Base-by-base conservation (phyloP, 164 flowering plant species). In the Aristolochia californica region DNA sequence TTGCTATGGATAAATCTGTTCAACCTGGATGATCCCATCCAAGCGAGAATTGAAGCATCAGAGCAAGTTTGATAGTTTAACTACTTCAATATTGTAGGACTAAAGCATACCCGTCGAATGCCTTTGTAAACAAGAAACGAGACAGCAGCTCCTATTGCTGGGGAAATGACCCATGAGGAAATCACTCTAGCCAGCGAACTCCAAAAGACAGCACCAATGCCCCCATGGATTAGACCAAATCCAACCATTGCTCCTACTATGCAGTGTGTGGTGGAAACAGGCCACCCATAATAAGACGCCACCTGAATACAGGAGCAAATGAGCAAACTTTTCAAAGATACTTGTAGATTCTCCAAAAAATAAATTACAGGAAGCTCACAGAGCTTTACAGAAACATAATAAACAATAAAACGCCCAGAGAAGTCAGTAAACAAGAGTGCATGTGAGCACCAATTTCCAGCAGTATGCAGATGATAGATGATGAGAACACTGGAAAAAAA, bases 161-260 rank as follows among this genome's bases (percentile, higher is more conserved):
- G 99, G 26, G 99, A 94, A 72, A 94, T 74, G 40, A 94, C 90
- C 99, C 99, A 94, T 2, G 99, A 94, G 5, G 93, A 84, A 66
- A 78, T 72, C 55, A 94, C 99, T 71, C 87, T 79, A 13, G 93
- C 95, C 55, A 94, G 66, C 26, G 99, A 89, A 56, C 93, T 82
- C 99, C 97, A 94, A 64, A 94, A 94, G 54, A 94, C 97, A 20
- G 97, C 96, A 45, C 90, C 91, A 30, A 83, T 58, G 54, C 99
- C 97, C 0, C 97, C 97, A 59, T 87, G 87, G 14, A 69, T 84
- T 8, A 89, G 91, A 12, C 96, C 99, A 72, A 94, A 94, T 54
- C 99, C 97, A 50, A 94, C 97, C 99, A 94, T 94, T 16, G 97
- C 81, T 72, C 97, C 99, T 34, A 94, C 90, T 56, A 94, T 94